Percentiles rank a stretch among this genome's conserved stretches.
Conservation (phyloP, 2,329 filamentous ascomycete species). For the Sporothrix brunneoviolacea region DNA sequence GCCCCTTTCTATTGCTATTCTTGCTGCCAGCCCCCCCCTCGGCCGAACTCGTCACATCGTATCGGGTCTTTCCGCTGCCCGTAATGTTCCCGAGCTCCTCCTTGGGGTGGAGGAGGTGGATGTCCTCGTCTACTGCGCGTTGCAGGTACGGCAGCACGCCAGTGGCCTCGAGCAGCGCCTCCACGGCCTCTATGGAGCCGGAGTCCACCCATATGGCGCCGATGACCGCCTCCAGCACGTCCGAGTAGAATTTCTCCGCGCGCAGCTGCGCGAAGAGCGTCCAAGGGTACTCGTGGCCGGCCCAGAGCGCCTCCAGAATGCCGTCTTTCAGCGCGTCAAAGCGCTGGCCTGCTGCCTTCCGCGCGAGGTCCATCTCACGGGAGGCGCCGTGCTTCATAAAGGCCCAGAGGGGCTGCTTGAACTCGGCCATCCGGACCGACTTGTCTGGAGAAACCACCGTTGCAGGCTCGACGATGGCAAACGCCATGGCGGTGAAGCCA, state of each 20-base stretch:
- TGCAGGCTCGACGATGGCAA: slow-evolving; percentile 21
- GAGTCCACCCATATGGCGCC: slow-evolving; percentile 82
- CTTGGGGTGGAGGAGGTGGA: slow-evolving; percentile 60
- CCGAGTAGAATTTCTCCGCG: slow-evolving; percentile 72
- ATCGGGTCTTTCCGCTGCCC: slow-evolving; percentile 45
- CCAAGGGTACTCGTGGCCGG: slow-evolving; percentile 66
- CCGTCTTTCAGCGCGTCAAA: slow-evolving; percentile 41
- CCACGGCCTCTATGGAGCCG: slow-evolving; percentile 54
- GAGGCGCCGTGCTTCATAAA: slow-evolving; percentile 57
- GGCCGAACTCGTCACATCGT: slow-evolving; percentile 30
- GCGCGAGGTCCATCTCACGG: slow-evolving; percentile 34
- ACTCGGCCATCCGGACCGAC: neutral
- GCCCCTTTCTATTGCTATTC: slow-evolving; percentile 18
- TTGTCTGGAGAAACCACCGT: slow-evolving; percentile 6
- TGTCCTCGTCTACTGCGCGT: slow-evolving; percentile 50
- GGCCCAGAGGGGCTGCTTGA: slow-evolving; percentile 49
- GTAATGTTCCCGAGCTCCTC: slow-evolving; percentile 59
- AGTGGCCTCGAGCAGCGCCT: slow-evolving; percentile 51
- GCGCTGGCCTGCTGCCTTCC: slow-evolving; percentile 30
- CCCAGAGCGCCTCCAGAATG: slow-evolving; percentile 45
- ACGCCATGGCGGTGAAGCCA: slow-evolving; percentile 65
- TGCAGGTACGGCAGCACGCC: slow-evolving; percentile 60
- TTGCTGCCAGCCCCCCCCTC: neutral
- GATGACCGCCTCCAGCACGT: slow-evolving; percentile 73
- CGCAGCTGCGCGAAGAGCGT: slow-evolving; percentile 56